A percentile compares a stretch with the other conserved stretches of the same genome.
These are phyloP conservation scores for Fagus crenata DNA, from an alignment of 306 rosid genomes.

Conservation along the genomic window DNA sequence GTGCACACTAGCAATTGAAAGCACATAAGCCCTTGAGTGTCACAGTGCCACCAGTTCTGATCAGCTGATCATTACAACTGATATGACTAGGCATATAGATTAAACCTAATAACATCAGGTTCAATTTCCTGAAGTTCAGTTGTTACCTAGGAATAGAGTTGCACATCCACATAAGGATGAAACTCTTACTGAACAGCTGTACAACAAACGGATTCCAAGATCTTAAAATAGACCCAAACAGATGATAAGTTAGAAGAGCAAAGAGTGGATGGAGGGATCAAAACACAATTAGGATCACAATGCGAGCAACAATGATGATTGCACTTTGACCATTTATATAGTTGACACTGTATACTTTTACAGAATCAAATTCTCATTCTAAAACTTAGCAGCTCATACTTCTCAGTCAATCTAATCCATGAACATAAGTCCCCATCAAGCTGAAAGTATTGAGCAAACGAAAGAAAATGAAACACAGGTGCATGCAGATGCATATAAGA, in stretches of 20 bases:
- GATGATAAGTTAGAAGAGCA: conserved; percentile 2
- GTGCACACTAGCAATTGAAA: not conserved
- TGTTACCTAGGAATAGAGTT: not conserved
- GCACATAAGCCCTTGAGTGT: not conserved
- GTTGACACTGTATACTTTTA: not conserved
- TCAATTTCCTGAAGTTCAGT: not conserved
- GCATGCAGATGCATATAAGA: not conserved
- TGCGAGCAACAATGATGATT: not conserved
- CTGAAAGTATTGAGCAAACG: not conserved
- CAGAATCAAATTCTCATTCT: not conserved
- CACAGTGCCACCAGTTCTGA: not conserved
- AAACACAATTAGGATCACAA: not conserved
- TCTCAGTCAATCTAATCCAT: not conserved
- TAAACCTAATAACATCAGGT: not conserved
- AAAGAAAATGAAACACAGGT: not conserved
- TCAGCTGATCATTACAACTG: not conserved
- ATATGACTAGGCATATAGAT: conserved; percentile 1
- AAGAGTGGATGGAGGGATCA: not conserved
- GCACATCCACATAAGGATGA: not conserved
- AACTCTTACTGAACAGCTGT: not conserved
- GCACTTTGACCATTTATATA: not conserved
- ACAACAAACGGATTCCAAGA: not conserved
- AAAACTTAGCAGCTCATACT: not conserved
- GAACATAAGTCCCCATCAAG: not conserved
- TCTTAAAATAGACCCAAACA: conserved; percentile 1